These are phyloP conservation scores for Gracilaria caudata DNA, from an alignment of 23 red algal species.

Conservation along the genomic window DNA sequence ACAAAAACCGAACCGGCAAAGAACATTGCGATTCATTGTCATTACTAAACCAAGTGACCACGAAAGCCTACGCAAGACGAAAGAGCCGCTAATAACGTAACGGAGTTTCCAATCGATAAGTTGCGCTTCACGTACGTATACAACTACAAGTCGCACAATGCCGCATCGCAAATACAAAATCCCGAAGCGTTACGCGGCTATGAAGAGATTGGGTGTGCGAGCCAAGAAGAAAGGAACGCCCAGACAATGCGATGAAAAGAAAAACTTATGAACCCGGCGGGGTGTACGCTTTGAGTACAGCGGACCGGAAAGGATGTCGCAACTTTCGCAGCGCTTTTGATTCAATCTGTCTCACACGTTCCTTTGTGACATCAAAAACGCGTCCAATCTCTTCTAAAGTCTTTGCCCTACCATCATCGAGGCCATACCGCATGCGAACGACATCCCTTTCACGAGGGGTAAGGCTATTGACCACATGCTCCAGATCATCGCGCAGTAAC, in stretches of 20 bases:
- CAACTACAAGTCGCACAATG: background rate
- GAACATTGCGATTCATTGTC: background rate
- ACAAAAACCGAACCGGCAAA: background rate
- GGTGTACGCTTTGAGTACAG: constrained; percentile 76
- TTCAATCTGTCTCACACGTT: constrained; percentile 91
- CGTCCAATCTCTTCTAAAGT: constrained; percentile 91
- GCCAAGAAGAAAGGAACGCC: background rate
- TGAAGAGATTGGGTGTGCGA: background rate
- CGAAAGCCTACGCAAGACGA: too few species aligned
- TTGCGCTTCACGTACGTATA: background rate
- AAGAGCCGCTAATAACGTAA: too few species aligned
- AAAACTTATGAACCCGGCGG: constrained; percentile 37
- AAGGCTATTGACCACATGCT: constrained; percentile 82
- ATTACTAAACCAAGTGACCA: background rate
- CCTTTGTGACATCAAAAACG: constrained; percentile 86
- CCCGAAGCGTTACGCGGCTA: background rate
- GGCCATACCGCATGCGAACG: constrained; percentile 87
- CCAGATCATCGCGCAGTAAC: constrained; percentile 87
- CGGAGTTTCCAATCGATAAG: too few species aligned
- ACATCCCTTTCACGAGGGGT: constrained; percentile 82
- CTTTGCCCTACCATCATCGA: constrained; percentile 91
- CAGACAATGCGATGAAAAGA: background rate
- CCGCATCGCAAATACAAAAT: background rate
- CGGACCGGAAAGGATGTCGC: constrained; percentile 76
- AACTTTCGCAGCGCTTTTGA: constrained; percentile 87